Conservation (phyloP, 345 rosid species). For the Noccaea bulbosa region DNA sequence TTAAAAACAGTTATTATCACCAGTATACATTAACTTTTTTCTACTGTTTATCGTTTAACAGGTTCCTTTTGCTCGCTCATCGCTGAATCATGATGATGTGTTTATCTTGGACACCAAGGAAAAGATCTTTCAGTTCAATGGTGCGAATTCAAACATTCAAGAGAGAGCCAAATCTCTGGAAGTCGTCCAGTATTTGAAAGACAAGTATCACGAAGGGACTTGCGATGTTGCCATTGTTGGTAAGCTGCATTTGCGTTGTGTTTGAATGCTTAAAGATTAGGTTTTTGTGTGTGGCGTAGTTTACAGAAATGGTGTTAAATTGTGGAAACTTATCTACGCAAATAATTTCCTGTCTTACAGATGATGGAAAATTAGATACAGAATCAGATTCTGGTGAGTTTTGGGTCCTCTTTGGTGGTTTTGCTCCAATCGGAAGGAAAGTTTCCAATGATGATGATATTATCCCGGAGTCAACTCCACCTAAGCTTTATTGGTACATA, state of each 20-base stretch:
- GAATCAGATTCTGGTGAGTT: constrained; percentile 95
- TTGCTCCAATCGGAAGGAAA: constrained; percentile 87
- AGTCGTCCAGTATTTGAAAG: constrained; percentile 91
- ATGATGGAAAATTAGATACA: constrained; percentile 91
- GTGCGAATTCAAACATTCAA: constrained; percentile 95
- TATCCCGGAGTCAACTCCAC: constrained; percentile 70
- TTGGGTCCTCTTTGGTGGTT: constrained; percentile 95
- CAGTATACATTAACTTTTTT: constrained; percentile 24
- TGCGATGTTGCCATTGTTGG: constrained; percentile 86
- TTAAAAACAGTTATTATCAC: constrained; percentile 3
- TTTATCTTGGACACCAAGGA: constrained; percentile 83
- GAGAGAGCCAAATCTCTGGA: constrained; percentile 98
- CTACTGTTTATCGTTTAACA: constrained; percentile 41
- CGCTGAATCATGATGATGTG: constrained; percentile 96
- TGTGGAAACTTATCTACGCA: constrained; percentile 34
- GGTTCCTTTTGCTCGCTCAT: constrained; percentile 94
- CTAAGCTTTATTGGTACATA: constrained; percentile 78
- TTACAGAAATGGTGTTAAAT: constrained; percentile 18
- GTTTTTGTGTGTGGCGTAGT: constrained; percentile 11
- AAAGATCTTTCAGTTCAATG: constrained; percentile 97
- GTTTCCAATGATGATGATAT: constrained; percentile 76
- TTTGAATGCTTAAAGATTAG: constrained; percentile 5
- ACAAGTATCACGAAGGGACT: constrained; percentile 80
- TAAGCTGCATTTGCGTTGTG: constrained; percentile 45
- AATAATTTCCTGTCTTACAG: constrained; percentile 47